Evolutionary conservation across 257 asterid species (phyloP).

Genomic region (Ophiorrhiza pumila): DNA sequence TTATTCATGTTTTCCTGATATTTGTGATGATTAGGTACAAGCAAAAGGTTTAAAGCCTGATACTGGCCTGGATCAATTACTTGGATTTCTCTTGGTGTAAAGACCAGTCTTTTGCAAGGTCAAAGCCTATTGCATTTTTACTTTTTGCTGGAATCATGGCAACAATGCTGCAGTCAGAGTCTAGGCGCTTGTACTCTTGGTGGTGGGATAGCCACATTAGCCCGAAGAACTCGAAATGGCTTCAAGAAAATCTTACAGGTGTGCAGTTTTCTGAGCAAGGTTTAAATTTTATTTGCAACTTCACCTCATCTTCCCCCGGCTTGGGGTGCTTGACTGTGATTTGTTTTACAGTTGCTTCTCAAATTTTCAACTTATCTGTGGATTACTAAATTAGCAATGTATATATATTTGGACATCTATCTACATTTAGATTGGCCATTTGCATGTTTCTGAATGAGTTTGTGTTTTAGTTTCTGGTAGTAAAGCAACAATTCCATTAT

Average conservation of each 20-base stretch:
- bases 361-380: background rate
- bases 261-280: conserved; percentile 12
- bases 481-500: background rate
- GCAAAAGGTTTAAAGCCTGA: conserved; percentile 4
- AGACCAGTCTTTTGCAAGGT: conserved; percentile 29
- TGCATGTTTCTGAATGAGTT: background rate
- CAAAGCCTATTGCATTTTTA: conserved; percentile 32
- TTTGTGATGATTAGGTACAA: conserved; percentile 6
- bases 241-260: conserved; percentile 92
- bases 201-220: conserved; percentile 97
- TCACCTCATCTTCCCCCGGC: background rate
- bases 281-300: background rate
- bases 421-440: background rate
- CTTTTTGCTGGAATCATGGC: conserved; percentile 65
- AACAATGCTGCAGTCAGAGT: conserved; percentile 48
- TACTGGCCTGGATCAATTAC: conserved; percentile 33
- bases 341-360: background rate
- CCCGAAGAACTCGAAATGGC: conserved; percentile 98
- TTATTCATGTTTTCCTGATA: background rate
- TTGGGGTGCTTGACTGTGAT: background rate
- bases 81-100: conserved; percentile 28
- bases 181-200: conserved; percentile 82
- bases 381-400: too few relatives aligned
- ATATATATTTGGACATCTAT: background rate
- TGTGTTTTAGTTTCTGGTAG: background rate